Base-by-base conservation (phyloP, 192 early-diverging fungal species). In the Phycomyces blakesleeanus region DNA sequence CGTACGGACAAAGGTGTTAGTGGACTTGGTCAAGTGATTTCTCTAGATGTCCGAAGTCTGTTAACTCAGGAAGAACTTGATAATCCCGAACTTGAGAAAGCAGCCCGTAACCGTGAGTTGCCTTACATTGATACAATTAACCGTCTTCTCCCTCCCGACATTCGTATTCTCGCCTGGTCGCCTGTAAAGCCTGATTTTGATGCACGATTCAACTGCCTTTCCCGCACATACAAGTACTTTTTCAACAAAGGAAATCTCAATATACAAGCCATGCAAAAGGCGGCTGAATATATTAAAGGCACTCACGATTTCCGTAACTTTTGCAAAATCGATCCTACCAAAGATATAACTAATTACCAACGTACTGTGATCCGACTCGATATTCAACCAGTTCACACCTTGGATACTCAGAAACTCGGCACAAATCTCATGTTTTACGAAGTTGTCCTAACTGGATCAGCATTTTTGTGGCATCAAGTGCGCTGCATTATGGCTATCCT, bases 381-480 rank as follows among this genome's bases (percentile, higher is more conserved):
- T 10, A 89, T 93, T 52, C 73, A 64, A 22, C 78, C 80, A 2
- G 77, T 79, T 1, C 24, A 21, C 15, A 56, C 21, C 27, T 29
- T 47, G 15, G 18, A 18, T 12, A 18, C 18, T 47, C 44, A 47
- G 11, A n/a, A n/a, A 47, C 44, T 47, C 12, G 18, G 44, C 18
- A 37, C 66, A 1, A 50, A 53, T 0, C n/a, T 60, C 22, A 63
- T 81, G 21, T 83, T 89, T 64, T 85, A 83, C 56, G 78, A 83
- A 51, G 77, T 96, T 64, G 83, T 87, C 55, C 80, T 98, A 38
- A 81, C 78, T 27, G 95, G 94, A 22, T 87, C 87, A 2, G 93
- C 94, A 25, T 98, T 97, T 59, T 76, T 97, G 51, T 98, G 94
- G 95, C 96, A 98, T 74, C 96, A 97, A 77, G 94, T 98, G 55